Percentiles rank a stretch among this genome's conserved stretches.
Evolutionary conservation across 2,329 filamentous ascomycete genomes (phyloP).

Genomic region (Drechslerella dactyloides): DNA sequence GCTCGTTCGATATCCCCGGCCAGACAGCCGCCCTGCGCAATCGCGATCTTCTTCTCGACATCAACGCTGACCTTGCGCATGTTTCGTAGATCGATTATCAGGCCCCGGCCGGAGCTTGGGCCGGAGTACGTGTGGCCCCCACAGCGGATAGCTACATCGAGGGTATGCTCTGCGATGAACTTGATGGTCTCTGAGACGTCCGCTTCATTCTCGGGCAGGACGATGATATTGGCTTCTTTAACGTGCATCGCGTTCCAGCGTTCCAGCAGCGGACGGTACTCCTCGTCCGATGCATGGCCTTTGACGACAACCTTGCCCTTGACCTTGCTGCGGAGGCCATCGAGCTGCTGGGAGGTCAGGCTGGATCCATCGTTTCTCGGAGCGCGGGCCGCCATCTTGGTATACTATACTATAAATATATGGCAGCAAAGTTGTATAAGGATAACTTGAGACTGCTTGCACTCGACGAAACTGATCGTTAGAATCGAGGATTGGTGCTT

Average conservation of each 20-base stretch:
- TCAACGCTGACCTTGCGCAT: conserved; percentile 44
- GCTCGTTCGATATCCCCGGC: conserved; percentile 39
- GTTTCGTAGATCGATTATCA: conserved; percentile 47
- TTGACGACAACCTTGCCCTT: conserved; percentile 46
- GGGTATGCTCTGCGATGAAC: conserved; percentile 34
- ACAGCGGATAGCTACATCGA: conserved; percentile 39
- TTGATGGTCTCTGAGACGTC: conserved; percentile 36
- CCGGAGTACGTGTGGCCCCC: conserved; percentile 46
- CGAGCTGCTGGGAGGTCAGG: conserved; percentile 21
- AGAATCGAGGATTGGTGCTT: no score
- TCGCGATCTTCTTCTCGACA: conserved; percentile 25
- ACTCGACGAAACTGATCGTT: no score
- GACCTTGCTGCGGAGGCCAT: conserved; percentile 30
- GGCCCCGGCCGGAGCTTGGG: conserved; percentile 26
- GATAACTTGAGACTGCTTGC: no score
- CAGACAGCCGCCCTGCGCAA: conserved; percentile 32
- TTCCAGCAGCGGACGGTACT: conserved; percentile 36
- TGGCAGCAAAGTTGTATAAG: no score
- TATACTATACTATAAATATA: no score
- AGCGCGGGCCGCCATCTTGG: conserved; percentile 16
- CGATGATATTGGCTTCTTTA: conserved; percentile 45
- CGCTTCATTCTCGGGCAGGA: conserved; percentile 33
- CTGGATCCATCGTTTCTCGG: conserved; percentile 31
- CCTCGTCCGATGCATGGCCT: conserved; percentile 34
- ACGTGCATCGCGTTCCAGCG: conserved; percentile 46